A percentile compares a stretch with the other conserved stretches of the same genome.
These are phyloP conservation scores for Rubia balearica DNA, from an alignment of 305 asterid genomes.

Conservation along the genomic window DNA sequence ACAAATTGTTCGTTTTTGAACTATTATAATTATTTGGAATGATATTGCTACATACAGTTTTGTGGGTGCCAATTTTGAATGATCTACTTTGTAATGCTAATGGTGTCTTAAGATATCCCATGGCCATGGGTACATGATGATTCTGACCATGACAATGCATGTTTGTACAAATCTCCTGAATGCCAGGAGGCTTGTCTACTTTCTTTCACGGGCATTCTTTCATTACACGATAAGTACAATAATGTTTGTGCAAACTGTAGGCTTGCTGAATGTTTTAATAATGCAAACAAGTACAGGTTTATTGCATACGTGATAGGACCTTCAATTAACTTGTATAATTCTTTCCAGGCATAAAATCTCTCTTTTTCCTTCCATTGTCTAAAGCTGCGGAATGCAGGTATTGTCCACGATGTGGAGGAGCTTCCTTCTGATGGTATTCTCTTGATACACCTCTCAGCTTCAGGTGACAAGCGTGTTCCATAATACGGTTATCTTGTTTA, in stretches of 20 bases:
- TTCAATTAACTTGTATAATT: not conserved
- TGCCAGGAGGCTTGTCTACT: not conserved
- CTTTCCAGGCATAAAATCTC: not conserved
- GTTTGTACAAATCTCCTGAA: not conserved
- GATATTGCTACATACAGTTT: too few species aligned
- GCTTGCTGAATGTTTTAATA: conserved; percentile 5
- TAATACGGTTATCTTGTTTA: not conserved
- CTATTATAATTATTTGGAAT: not conserved
- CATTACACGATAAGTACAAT: not conserved
- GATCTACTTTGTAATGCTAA: not conserved
- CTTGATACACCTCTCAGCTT: conserved; percentile 68
- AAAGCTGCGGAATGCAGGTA: conserved; percentile 48
- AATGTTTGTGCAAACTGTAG: not conserved
- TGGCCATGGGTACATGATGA: not conserved
- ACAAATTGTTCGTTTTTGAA: not conserved
- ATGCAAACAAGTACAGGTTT: not conserved
- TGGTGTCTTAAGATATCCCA: not conserved
- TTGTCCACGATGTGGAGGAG: conserved; percentile 90
- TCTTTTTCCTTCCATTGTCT: conserved; percentile 14
- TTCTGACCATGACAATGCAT: not conserved
- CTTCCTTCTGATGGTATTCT: conserved; percentile 87
- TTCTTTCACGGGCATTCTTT: not conserved
- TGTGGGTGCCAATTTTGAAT: not conserved
- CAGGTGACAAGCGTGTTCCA: conserved; percentile 40
- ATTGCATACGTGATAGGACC: not conserved